phyloP scores from a whole-genome alignment of 345 rosid species.

The Alliaria petiolata region DNA sequence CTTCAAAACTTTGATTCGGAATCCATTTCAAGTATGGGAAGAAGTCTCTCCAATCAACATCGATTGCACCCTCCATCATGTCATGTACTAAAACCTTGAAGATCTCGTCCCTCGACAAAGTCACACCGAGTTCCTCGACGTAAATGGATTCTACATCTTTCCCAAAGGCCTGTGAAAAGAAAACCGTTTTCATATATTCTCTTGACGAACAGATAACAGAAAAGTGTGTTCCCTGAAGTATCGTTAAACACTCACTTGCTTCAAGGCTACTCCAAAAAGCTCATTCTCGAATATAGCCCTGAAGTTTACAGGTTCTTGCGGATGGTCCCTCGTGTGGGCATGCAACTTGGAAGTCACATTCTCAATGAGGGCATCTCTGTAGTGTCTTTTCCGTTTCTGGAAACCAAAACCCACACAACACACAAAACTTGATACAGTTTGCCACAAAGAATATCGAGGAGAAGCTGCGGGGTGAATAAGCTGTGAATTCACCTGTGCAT shows the following conservation, averaged over 20 bases:
- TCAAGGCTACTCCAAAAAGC: constrained; percentile 67
- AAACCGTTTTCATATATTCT: not conserved
- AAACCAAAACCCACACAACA: not conserved
- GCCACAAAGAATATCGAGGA: not conserved
- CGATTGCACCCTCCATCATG: constrained; percentile 78
- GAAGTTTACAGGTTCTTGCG: constrained; percentile 57
- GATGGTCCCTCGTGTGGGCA: constrained; percentile 32
- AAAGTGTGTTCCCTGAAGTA: not conserved
- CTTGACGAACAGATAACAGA: not conserved
- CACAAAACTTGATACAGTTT: not conserved
- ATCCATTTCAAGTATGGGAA: constrained; percentile 84
- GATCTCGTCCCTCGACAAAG: constrained; percentile 56
- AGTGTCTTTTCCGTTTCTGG: constrained; percentile 56
- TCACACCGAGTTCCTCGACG: constrained; percentile 56
- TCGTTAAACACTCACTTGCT: constrained; percentile 50
- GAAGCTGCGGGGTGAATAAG: not conserved
- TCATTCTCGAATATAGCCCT: constrained; percentile 66
- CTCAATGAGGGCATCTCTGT: constrained; percentile 61
- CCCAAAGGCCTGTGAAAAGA: constrained; percentile 55
- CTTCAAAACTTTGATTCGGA: constrained; percentile 57
- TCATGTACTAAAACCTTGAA: constrained; percentile 53
- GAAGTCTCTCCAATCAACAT: constrained; percentile 95
- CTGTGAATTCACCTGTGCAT: constrained; percentile 62
- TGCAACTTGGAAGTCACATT: constrained; percentile 43
- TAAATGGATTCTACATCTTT: constrained; percentile 56